A percentile compares a stretch with the other conserved stretches of the same genome.
Conservation (phyloP, 106 monocot genomes). For the Dioscorea dumetorum region DNA sequence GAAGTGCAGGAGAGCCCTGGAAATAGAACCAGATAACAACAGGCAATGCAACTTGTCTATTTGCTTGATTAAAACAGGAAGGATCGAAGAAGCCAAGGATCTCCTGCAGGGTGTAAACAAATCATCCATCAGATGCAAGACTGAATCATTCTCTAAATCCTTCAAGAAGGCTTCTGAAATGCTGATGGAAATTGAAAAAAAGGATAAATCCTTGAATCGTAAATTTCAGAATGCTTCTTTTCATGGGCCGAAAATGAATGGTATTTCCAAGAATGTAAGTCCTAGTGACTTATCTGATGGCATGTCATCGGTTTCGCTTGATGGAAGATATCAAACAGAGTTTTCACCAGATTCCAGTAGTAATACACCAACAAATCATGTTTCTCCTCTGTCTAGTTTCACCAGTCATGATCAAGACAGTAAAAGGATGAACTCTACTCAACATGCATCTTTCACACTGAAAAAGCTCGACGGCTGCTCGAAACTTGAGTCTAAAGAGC, state of each 20-base stretch:
- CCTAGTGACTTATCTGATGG: background rate
- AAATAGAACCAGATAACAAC: constrained; percentile 16
- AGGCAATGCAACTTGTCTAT: constrained; percentile 29
- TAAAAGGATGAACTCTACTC: background rate
- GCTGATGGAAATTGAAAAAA: constrained; percentile 10
- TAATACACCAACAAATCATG: background rate
- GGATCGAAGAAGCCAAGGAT: constrained; percentile 18
- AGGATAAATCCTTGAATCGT: background rate
- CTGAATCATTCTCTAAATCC: constrained; percentile 15
- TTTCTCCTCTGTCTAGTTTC: background rate
- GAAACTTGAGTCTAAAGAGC: background rate
- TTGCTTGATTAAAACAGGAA: constrained; percentile 25
- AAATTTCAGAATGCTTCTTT: background rate
- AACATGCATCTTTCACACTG: background rate
- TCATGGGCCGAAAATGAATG: background rate
- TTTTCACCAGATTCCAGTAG: background rate
- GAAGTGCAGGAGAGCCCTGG: constrained; percentile 20
- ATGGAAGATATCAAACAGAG: background rate
- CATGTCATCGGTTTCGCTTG: background rate
- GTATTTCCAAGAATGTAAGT: background rate
- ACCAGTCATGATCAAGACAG: background rate
- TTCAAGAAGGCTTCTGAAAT: constrained; percentile 11
- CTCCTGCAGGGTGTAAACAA: constrained; percentile 8
- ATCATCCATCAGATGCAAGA: background rate
- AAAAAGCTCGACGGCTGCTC: background rate